Conservation (phyloP, 2,329 filamentous ascomycete genomes). For the Colletotrichum eleusines region DNA sequence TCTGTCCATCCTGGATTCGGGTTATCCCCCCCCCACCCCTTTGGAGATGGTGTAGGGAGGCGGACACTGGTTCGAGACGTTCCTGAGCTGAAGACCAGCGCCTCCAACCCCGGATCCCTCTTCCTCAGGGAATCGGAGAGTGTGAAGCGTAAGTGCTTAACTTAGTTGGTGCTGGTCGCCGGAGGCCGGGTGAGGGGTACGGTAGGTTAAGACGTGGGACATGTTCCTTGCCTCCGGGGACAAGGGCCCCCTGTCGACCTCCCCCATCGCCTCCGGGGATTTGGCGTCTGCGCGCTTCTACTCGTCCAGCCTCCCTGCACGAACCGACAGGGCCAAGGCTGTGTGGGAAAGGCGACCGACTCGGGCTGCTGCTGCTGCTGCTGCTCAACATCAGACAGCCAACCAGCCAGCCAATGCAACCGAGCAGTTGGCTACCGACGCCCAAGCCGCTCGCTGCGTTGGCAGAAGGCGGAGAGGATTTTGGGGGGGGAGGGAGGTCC, state of each 20-base stretch:
- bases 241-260: conserved; percentile 22
- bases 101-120: conserved; percentile 6
- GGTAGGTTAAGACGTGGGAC: background rate
- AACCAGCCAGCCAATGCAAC: background rate
- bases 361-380: background rate
- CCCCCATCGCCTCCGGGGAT: conserved; percentile 15
- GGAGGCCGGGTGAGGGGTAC: conserved; percentile 24
- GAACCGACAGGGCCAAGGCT: conserved; percentile 25
- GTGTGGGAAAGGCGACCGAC: conserved; percentile 1
- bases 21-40: background rate
- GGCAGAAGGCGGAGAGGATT: conserved; percentile 10
- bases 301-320: conserved; percentile 41
- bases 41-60: conserved; percentile 32
- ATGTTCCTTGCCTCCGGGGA: background rate
- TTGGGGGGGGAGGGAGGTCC: background rate
- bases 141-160: background rate
- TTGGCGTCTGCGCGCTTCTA: conserved; percentile 37
- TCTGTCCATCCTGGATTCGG: no score
- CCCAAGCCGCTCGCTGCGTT: conserved; percentile 24
- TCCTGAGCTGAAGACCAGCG: conserved; percentile 31
- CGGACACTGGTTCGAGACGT: conserved; percentile 38
- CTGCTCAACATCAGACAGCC: background rate
- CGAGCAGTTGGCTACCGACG: conserved; percentile 19
- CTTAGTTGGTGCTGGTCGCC: background rate
- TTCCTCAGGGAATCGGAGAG: background rate